These are phyloP conservation scores for Ramaria rubella DNA, from an alignment of 768 basidiomycete species.

Conservation along the genomic window DNA sequence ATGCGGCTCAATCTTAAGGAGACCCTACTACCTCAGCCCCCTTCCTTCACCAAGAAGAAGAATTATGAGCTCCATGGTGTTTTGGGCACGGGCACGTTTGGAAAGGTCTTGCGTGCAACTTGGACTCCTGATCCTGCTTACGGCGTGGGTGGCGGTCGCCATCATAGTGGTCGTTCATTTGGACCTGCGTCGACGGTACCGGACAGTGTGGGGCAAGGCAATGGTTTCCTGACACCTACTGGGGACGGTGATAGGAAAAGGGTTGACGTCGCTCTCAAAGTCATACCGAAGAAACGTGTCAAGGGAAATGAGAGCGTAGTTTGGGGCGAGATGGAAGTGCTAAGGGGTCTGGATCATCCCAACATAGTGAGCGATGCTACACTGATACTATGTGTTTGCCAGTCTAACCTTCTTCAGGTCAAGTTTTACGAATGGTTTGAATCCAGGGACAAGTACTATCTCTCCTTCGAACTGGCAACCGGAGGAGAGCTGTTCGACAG, in stretches of 20 bases:
- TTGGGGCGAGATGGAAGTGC: conserved; percentile 89
- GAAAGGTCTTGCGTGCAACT: conserved; percentile 71
- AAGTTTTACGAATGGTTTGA: conserved; percentile 98
- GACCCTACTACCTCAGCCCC: conserved; percentile 71
- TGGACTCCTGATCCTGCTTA: conserved; percentile 28
- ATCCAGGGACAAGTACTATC: conserved; percentile 86
- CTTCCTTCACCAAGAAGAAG: conserved; percentile 84
- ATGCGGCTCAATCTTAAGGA: conserved; percentile 34
- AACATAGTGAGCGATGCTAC: conserved; percentile 62
- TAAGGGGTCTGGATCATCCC: conserved; percentile 83
- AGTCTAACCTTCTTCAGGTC: conserved; percentile 43
- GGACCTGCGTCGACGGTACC: conserved; percentile 1
- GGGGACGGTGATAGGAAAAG: conserved; percentile 20
- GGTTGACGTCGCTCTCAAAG: conserved; percentile 74
- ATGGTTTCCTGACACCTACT: conserved; percentile 6
- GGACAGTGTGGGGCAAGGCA: not conserved
- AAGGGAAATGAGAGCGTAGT: conserved; percentile 86
- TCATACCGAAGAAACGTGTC: conserved; percentile 93
- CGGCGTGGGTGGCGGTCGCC: not conserved
- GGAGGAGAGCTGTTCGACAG: conserved; percentile 95
- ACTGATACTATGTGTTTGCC: not conserved
- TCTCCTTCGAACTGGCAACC: conserved; percentile 89
- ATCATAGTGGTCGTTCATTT: not conserved
- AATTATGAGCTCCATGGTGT: conserved; percentile 64
- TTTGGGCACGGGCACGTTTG: conserved; percentile 82